Conservation (phyloP, 306 rosid genomes). For the Castanopsis chinensis region DNA sequence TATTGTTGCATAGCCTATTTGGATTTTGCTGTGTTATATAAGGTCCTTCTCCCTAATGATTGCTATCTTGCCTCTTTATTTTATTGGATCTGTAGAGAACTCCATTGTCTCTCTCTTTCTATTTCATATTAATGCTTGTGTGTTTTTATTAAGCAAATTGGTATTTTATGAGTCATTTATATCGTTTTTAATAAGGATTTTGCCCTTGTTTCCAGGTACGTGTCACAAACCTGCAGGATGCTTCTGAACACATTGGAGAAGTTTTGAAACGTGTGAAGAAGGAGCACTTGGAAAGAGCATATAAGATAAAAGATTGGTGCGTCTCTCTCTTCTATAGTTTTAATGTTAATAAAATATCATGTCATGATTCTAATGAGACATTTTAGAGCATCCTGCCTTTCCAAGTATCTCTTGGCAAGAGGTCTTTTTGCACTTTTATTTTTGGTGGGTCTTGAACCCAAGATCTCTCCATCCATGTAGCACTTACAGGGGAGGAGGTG, state of each 20-base stretch:
- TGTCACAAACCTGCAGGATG: conserved; percentile 91
- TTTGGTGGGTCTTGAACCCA: too few relatives aligned
- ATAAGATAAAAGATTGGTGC: conserved; percentile 76
- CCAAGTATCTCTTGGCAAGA: not conserved
- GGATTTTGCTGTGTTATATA: not conserved
- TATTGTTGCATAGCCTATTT: not conserved
- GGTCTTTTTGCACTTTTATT: too few relatives aligned
- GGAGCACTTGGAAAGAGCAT: conserved; percentile 83
- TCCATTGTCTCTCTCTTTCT: not conserved
- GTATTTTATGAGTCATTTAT: not conserved
- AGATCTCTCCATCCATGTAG: too few relatives aligned
- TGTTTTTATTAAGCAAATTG: conserved; percentile 12
- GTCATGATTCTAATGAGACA: not conserved
- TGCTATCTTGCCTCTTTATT: not conserved
- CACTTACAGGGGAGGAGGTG: too few relatives aligned
- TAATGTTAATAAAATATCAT: not conserved
- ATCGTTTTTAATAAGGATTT: not conserved
- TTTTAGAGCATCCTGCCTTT: not conserved
- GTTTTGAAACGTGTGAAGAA: conserved; percentile 93
- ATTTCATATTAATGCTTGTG: not conserved
- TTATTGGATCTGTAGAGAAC: not conserved
- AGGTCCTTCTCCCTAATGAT: not conserved
- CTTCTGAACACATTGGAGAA: conserved; percentile 92
- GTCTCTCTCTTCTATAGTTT: conserved; percentile 21
- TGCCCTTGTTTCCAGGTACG: conserved; percentile 61